Evolutionary conservation across 164 flowering plant species (phyloP).

Genomic region (Sedum album): DNA sequence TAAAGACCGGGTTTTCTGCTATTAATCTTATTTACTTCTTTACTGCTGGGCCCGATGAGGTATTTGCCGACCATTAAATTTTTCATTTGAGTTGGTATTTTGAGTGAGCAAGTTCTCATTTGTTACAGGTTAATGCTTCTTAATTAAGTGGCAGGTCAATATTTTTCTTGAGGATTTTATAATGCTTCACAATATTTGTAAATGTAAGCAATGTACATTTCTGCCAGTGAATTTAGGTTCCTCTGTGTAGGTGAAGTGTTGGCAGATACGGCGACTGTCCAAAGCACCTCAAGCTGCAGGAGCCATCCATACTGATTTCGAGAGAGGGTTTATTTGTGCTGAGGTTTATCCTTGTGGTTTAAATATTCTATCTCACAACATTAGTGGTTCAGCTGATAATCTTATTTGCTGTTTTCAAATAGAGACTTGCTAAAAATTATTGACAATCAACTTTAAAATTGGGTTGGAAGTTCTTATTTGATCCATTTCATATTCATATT

Average conservation of each 20-base stretch:
- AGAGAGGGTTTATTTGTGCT: slow-evolving; percentile 96
- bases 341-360: slow-evolving; percentile 43
- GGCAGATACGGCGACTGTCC: slow-evolving; percentile 89
- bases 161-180: too few species aligned
- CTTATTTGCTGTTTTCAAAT: background rate
- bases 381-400: too few species aligned
- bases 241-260: slow-evolving; percentile 65
- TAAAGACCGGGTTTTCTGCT: slow-evolving; percentile 98
- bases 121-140: too few species aligned
- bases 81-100: slow-evolving; percentile 6
- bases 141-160: too few species aligned
- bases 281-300: slow-evolving; percentile 99
- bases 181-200: background rate
- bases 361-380: too few species aligned
- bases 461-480: background rate
- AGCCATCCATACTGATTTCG: slow-evolving; percentile 92
- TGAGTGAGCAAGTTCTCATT: too few species aligned
- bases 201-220: background rate
- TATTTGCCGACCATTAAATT: slow-evolving; percentile 13
- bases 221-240: background rate
- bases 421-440: background rate
- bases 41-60: slow-evolving; percentile 99
- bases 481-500: background rate
- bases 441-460: background rate
- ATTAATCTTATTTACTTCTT: slow-evolving; percentile 96